phyloP scores from a whole-genome alignment of 2,329 filamentous ascomycete genomes.

The Lachnellula occidentalis region DNA sequence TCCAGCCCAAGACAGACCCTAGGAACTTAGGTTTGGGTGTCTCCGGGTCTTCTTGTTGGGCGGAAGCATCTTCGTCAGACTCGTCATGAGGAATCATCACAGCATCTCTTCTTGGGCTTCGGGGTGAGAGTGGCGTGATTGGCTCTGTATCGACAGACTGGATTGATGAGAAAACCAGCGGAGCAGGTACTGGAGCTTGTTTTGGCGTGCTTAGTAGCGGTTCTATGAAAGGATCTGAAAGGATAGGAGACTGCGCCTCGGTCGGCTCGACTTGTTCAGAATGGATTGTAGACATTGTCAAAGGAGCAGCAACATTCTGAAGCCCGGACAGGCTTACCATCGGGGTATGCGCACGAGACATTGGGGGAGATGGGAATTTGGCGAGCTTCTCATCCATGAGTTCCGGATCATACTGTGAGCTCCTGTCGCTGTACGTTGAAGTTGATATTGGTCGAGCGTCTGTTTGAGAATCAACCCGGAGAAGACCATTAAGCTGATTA shows the following conservation, averaged over 20 bases:
- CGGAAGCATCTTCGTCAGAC: conserved; percentile 25
- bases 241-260: conserved; percentile 9
- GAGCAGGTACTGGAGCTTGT: conserved; percentile 29
- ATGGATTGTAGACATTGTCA: conserved; percentile 33
- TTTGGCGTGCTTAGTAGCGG: conserved; percentile 3
- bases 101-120: conserved; percentile 49
- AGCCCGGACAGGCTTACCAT: conserved; percentile 17
- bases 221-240: background rate
- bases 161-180: conserved; percentile 28
- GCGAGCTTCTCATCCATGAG: conserved; percentile 46
- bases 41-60: conserved; percentile 32
- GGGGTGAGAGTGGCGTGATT: conserved; percentile 32
- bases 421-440: conserved; percentile 46
- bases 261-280: conserved; percentile 33
- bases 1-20: conserved; percentile 40
- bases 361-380: conserved; percentile 50
- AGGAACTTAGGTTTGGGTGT: conserved; percentile 39
- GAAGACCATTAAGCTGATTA: conserved; percentile 8
- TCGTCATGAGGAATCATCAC: conserved; percentile 50
- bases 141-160: conserved; percentile 28
- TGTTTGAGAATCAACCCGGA: conserved; percentile 13
- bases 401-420: conserved; percentile 45
- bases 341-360: conserved; percentile 31
- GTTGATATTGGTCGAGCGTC: conserved; percentile 41
- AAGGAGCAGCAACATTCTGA: conserved; percentile 11